A percentile compares a stretch with the other conserved stretches of the same genome.
phyloP scores from a whole-genome alignment of 2,329 filamentous ascomycete species.

The Exophiala xenobiotica region DNA sequence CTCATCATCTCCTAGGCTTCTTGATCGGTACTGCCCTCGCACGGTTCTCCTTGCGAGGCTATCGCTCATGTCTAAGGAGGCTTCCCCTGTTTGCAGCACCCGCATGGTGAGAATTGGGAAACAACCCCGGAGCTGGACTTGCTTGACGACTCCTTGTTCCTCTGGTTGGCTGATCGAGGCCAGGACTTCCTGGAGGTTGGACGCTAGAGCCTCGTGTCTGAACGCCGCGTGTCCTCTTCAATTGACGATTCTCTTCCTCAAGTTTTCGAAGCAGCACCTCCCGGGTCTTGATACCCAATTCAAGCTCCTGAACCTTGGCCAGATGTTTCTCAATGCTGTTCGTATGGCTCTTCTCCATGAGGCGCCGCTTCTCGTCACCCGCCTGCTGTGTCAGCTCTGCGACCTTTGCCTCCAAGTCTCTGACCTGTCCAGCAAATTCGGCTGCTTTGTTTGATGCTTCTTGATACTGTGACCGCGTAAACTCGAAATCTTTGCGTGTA shows the following conservation, averaged over 20 bases:
- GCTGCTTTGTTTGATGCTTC: constrained; percentile 46
- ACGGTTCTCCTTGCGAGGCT: too few relatives aligned
- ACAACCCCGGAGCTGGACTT: constrained; percentile 26
- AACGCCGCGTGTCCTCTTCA: constrained; percentile 38
- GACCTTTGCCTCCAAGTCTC: constrained; percentile 40
- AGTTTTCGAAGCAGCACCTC: constrained; percentile 43
- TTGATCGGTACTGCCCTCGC: too few relatives aligned
- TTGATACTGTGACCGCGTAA: constrained; percentile 49
- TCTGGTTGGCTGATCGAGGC: constrained; percentile 15
- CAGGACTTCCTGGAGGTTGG: constrained; percentile 30
- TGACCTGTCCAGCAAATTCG: constrained; percentile 41
- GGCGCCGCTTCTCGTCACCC: constrained; percentile 37
- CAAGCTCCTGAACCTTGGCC: constrained; percentile 40
- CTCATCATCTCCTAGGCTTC: neutral
- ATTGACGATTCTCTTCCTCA: constrained; percentile 46
- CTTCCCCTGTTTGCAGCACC: constrained; percentile 17
- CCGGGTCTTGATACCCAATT: constrained; percentile 37
- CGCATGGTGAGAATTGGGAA: constrained; percentile 10
- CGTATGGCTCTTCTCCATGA: constrained; percentile 41
- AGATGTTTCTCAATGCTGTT: constrained; percentile 38
- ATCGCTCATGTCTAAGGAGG: constrained; percentile 22
- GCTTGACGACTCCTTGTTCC: constrained; percentile 27
- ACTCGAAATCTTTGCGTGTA: constrained; percentile 45
- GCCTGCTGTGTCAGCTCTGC: constrained; percentile 39
- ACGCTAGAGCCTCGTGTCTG: constrained; percentile 33